Evolutionary conservation across 139 green algal genomes (phyloP).

Genomic region (Micractinium conductrix): DNA sequence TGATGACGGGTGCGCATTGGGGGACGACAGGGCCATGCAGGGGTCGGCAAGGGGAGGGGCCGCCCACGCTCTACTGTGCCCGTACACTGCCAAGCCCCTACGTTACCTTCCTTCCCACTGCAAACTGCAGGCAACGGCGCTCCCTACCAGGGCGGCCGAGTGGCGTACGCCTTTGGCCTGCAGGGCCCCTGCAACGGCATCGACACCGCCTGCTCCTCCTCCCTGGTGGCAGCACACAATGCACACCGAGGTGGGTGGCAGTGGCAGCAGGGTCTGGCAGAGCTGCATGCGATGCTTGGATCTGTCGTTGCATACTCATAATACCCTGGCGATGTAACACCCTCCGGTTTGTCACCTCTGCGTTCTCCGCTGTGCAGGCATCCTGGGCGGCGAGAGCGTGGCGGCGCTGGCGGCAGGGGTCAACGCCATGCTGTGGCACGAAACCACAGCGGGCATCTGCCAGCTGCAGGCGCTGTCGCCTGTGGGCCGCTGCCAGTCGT

Average conservation of each 20-base stretch:
- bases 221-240: conserved; percentile 72
- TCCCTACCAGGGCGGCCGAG: conserved; percentile 49
- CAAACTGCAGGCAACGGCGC: conserved; percentile 49
- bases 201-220: conserved; percentile 87
- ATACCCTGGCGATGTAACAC: too few relatives aligned
- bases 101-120: too few relatives aligned
- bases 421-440: conserved; percentile 50
- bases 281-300: too few relatives aligned
- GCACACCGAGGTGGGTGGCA: conserved; percentile 35
- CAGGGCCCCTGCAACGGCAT: conserved; percentile 72
- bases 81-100: too few relatives aligned
- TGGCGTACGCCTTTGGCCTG: conserved; percentile 63
- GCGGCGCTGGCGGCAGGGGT: conserved; percentile 36
- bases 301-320: too few relatives aligned
- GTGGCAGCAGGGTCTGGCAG: conserved; percentile 44
- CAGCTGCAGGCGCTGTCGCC: conserved; percentile 34
- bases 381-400: conserved; percentile 22
- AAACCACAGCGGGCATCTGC: conserved; percentile 37
- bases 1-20: conserved; percentile 27
- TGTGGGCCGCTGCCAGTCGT: conserved; percentile 89
- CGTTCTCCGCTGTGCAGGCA: neutral
- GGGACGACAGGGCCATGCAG: too few relatives aligned
- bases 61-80: too few relatives aligned
- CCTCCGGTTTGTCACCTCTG: too few relatives aligned
- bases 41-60: too few relatives aligned